Conservation (phyloP, 257 asterid species). For the Solanum tarijense region DNA sequence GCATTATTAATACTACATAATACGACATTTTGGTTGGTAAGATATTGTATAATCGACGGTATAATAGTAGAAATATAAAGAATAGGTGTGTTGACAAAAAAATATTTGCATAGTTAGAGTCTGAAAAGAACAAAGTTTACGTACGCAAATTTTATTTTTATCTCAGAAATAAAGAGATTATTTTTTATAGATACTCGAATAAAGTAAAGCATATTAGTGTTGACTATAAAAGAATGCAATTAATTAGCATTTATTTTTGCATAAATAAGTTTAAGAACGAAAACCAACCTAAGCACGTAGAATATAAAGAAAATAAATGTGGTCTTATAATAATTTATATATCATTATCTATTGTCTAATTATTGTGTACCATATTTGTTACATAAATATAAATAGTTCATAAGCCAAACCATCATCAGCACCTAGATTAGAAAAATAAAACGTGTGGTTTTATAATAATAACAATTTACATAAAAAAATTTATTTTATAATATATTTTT, state of each 20-base stretch:
- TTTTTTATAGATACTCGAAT: too few species aligned
- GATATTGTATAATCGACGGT: too few species aligned
- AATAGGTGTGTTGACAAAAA: neutral
- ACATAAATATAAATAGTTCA: neutral
- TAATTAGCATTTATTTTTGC: too few species aligned
- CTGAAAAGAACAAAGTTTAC: too few species aligned
- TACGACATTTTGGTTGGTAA: neutral
- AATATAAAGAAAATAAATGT: neutral
- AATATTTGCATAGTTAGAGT: too few species aligned
- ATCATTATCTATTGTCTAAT: neutral
- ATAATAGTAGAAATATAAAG: too few species aligned
- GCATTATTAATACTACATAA: neutral
- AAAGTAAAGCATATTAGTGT: too few species aligned
- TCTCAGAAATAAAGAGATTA: fast-evolving
- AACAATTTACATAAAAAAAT: neutral
- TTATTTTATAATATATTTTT: neutral
- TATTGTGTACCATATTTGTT: neutral
- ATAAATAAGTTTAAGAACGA: neutral
- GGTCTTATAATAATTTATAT: neutral
- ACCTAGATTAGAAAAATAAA: neutral
- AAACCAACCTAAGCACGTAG: neutral
- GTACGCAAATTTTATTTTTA: too few species aligned
- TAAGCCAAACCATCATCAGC: neutral
- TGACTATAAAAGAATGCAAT: neutral
- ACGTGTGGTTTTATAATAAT: neutral